These are phyloP conservation scores for Tausonia pullulans DNA, from an alignment of 1,284 basidiomycete species.

Conservation along the genomic window DNA sequence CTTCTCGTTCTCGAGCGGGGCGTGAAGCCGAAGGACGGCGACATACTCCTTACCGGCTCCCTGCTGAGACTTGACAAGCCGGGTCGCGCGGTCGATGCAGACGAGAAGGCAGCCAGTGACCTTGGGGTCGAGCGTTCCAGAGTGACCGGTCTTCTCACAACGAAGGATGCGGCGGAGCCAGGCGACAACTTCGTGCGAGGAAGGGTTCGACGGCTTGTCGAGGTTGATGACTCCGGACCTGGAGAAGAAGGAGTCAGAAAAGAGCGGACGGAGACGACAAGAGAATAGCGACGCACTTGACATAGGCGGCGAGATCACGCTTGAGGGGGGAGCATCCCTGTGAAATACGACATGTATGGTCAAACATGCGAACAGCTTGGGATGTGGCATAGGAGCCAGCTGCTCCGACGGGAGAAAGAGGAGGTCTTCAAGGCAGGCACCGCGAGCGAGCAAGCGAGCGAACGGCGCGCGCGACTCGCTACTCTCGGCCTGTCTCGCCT, in stretches of 20 bases:
- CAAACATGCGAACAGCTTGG: slow-evolving; percentile 1
- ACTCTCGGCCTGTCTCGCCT: too few relatives aligned
- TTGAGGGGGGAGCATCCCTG: slow-evolving; percentile 81
- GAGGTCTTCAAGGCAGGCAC: too few relatives aligned
- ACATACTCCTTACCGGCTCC: slow-evolving; percentile 99
- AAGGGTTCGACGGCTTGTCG: slow-evolving; percentile 99
- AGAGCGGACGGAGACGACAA: not conserved
- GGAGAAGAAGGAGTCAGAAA: slow-evolving; percentile 8
- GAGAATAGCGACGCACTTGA: slow-evolving; percentile 50
- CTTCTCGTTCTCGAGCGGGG: slow-evolving; percentile 64
- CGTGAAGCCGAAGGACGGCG: slow-evolving; percentile 86
- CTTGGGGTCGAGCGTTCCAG: slow-evolving; percentile 95
- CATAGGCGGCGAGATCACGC: slow-evolving; percentile 78
- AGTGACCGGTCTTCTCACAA: slow-evolving; percentile 96
- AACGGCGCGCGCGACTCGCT: too few relatives aligned
- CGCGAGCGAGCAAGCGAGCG: too few relatives aligned
- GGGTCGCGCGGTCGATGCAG: slow-evolving; percentile 98
- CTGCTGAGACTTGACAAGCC: slow-evolving; percentile 98
- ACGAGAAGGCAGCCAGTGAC: slow-evolving; percentile 98
- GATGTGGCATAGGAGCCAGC: too few relatives aligned
- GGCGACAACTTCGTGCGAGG: slow-evolving; percentile 99
- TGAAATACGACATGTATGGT: slow-evolving; percentile 15
- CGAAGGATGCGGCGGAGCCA: slow-evolving; percentile 94
- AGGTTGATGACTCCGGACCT: slow-evolving; percentile 97
- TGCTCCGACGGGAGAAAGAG: too few relatives aligned